These are phyloP conservation scores for Brassica incana DNA, from an alignment of 345 rosid species.

Conservation along the genomic window DNA sequence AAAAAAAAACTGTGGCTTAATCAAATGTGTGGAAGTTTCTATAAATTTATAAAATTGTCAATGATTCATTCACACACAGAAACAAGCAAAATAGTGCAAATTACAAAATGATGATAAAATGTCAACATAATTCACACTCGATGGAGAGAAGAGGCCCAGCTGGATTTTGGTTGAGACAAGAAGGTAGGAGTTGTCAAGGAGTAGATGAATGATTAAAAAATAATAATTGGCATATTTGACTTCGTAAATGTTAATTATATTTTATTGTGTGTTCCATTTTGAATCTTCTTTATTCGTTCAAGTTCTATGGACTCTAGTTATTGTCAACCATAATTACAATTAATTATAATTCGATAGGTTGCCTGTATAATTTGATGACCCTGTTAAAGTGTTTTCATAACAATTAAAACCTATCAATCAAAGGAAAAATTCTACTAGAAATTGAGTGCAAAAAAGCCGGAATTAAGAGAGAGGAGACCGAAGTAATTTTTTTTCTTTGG, in stretches of 20 bases:
- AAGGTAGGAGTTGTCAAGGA: conserved; percentile 34
- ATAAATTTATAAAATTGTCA: not conserved
- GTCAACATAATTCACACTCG: not conserved
- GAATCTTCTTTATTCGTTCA: conserved; percentile 28
- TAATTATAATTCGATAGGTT: conserved; percentile 7
- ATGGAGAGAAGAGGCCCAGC: conserved; percentile 19
- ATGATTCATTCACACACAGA: not conserved
- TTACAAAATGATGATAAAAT: not conserved
- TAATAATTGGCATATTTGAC: conserved; percentile 34
- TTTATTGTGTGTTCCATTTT: conserved; percentile 30
- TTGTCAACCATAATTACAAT: conserved; percentile 28
- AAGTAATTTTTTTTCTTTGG: too few species aligned
- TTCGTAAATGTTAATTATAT: not conserved
- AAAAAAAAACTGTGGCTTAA: not conserved
- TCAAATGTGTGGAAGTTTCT: not conserved
- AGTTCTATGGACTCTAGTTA: not conserved
- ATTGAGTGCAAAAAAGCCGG: too few species aligned
- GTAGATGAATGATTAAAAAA: conserved; percentile 11
- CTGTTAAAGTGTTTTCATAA: not conserved
- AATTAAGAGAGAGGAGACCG: too few species aligned
- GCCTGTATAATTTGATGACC: not conserved
- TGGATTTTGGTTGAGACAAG: conserved; percentile 25
- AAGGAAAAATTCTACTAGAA: too few species aligned
- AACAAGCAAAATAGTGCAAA: not conserved
- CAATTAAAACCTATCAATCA: not conserved